These are phyloP conservation scores for Ogataea corticis DNA, from an alignment of 805 yeast species.

Conservation along the genomic window DNA sequence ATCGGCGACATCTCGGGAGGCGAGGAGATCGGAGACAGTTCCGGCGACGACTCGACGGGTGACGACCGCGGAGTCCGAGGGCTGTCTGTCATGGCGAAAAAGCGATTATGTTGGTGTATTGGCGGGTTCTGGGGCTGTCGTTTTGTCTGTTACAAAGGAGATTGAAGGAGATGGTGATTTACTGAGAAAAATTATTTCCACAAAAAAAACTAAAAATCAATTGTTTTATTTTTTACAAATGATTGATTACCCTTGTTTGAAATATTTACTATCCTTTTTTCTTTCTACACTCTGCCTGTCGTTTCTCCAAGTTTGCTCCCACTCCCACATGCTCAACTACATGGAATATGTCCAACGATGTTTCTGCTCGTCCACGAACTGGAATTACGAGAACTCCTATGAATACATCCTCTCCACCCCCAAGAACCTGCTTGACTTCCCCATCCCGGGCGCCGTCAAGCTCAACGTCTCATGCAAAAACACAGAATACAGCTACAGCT, in stretches of 20 bases:
- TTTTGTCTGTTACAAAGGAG: no score
- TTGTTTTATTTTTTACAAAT: no score
- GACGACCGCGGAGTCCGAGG: slow-evolving; percentile 1
- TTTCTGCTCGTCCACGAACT: slow-evolving; percentile 66
- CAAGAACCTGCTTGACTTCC: slow-evolving; percentile 67
- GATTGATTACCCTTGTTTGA: no score
- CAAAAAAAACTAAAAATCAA: no score
- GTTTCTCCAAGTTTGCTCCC: background rate
- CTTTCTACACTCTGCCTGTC: no score
- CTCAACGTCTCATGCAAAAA: slow-evolving; percentile 71
- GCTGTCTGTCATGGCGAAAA: background rate
- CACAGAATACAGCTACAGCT: slow-evolving; percentile 67
- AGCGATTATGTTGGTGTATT: no score
- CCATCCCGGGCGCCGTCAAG: slow-evolving; percentile 64
- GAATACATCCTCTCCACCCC: slow-evolving; percentile 76
- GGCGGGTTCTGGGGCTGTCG: no score
- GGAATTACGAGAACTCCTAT: slow-evolving; percentile 80
- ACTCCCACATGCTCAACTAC: slow-evolving; percentile 61
- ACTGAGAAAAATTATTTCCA: no score
- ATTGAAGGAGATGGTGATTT: no score
- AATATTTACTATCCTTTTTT: no score
- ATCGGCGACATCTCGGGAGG: slow-evolving; percentile 11
- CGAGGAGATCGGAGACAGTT: slow-evolving; percentile 4
- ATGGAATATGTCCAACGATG: slow-evolving; percentile 84
- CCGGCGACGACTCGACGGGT: slow-evolving; percentile 19